These are phyloP conservation scores for Aspergillus transmontanensis DNA, from an alignment of 2,329 filamentous ascomycete genomes.

Conservation along the genomic window DNA sequence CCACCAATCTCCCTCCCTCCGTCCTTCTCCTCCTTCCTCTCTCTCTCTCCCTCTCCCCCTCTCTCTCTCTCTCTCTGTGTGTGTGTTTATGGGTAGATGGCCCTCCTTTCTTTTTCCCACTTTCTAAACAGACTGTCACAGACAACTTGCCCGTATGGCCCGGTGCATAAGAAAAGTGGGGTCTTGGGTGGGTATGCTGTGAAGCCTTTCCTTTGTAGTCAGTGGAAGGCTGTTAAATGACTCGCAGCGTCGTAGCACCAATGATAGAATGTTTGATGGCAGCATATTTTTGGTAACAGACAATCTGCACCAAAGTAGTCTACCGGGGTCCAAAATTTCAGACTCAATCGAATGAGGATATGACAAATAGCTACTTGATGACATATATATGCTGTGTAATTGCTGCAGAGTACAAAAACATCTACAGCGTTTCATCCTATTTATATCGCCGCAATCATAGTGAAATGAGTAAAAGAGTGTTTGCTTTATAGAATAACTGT, in stretches of 20 bases:
- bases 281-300: not conserved
- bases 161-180: conserved; percentile 34
- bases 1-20: too few species aligned
- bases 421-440: not conserved
- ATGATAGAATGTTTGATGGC: not conserved
- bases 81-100: too few species aligned
- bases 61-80: not conserved
- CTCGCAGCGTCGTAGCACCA: conserved; percentile 19
- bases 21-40: too few species aligned
- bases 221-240: conserved; percentile 17
- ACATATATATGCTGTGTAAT: not conserved
- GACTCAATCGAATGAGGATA: not conserved
- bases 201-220: not conserved
- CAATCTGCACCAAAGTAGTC: not conserved
- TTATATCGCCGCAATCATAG: not conserved
- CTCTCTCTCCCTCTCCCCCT: not conserved
- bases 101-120: too few species aligned
- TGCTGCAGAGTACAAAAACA: not conserved
- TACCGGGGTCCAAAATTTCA: not conserved
- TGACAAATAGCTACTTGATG: not conserved
- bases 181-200: not conserved
- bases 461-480: not conserved
- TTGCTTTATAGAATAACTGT: not conserved
- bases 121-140: too few species aligned
- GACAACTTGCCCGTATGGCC: conserved; percentile 11